These are phyloP conservation scores for Polysphondylium violaceum DNA, from an alignment of 78 protist species.

Conservation along the genomic window DNA sequence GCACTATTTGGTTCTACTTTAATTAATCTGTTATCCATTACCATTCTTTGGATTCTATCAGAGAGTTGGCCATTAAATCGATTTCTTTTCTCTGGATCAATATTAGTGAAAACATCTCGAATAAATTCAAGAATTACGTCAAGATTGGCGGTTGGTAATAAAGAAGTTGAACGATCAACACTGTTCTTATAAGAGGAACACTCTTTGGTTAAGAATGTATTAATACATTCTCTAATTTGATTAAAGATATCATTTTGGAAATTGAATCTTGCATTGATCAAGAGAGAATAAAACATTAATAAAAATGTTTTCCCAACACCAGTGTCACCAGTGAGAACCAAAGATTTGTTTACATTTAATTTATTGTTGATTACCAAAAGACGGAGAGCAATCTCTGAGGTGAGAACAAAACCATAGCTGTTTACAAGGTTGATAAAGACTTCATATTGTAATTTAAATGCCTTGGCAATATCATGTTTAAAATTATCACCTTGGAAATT, in stretches of 20 bases:
- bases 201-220: not conserved
- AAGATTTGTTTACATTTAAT: constrained; percentile 6
- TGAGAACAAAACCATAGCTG: constrained; percentile 51
- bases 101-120: not conserved
- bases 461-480: no score
- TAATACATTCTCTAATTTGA: constrained; percentile 1
- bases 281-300: constrained; percentile 38
- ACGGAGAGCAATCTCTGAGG: constrained; percentile 63
- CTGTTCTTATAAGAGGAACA: no score
- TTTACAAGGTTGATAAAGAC: not conserved
- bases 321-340: constrained; percentile 78
- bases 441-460: no score
- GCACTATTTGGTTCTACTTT: not conserved
- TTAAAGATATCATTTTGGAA: constrained; percentile 36
- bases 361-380: constrained; percentile 47
- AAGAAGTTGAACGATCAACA: no score
- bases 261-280: constrained; percentile 49
- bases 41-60: not conserved
- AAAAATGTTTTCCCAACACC: constrained; percentile 85
- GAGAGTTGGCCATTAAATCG: no score
- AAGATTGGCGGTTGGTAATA: no score
- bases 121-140: not conserved
- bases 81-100: not conserved
- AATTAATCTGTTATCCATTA: not conserved
- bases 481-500: no score